Conservation (phyloP, 1,139 yeast species). For the Scheffersomyces segobiensis region DNA sequence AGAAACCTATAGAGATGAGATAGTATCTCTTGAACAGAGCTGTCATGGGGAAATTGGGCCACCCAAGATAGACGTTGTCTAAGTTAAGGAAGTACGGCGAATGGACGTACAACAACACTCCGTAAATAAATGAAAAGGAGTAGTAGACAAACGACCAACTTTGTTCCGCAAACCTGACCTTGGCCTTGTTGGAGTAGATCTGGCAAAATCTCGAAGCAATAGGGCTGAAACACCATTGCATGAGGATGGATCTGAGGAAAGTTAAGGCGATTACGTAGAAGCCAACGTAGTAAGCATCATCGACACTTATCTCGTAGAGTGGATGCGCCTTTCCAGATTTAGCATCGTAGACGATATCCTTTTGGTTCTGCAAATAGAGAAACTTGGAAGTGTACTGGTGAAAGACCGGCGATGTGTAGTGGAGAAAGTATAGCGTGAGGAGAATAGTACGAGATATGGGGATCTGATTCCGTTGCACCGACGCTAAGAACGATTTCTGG, state of each 20-base stretch:
- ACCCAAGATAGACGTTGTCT: slow-evolving; percentile 62
- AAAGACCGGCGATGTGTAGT: slow-evolving; percentile 23
- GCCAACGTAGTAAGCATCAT: slow-evolving; percentile 57
- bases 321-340: slow-evolving; percentile 2
- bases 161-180: slow-evolving; percentile 80
- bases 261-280: slow-evolving; percentile 59
- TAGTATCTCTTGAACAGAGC: slow-evolving; percentile 66
- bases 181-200: slow-evolving; percentile 51
- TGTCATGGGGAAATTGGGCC: slow-evolving; percentile 69
- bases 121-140: slow-evolving; percentile 53
- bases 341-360: not conserved
- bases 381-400: slow-evolving; percentile 41
- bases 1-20: slow-evolving; percentile 67
- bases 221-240: slow-evolving; percentile 61
- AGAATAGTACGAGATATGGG: slow-evolving; percentile 33
- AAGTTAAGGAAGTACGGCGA: slow-evolving; percentile 63
- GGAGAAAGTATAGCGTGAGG: slow-evolving; percentile 26
- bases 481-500: slow-evolving; percentile 26
- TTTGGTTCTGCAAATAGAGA: slow-evolving; percentile 40
- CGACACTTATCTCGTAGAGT: slow-evolving; percentile 53
- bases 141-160: slow-evolving; percentile 78
- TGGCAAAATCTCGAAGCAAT: slow-evolving; percentile 48
- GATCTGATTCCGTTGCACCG: slow-evolving; percentile 42
- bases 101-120: slow-evolving; percentile 55
- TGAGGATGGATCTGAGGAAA: slow-evolving; percentile 58